These are phyloP conservation scores for Clavispora santaluciae DNA, from an alignment of 805 yeast genomes.

Conservation along the genomic window DNA sequence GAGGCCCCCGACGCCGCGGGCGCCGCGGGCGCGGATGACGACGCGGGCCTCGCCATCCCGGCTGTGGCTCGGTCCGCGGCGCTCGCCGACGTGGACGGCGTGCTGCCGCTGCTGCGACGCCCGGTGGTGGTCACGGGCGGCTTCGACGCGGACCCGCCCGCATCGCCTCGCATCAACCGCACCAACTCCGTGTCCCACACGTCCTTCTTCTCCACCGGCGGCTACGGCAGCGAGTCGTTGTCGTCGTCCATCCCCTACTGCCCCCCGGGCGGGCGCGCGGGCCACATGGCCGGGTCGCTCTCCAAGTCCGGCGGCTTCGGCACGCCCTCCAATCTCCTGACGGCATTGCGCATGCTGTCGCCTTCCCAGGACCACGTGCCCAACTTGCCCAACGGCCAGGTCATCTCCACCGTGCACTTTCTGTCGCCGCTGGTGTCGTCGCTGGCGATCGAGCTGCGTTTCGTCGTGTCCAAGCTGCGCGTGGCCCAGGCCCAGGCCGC, in stretches of 20 bases:
- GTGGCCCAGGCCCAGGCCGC: constrained; percentile 42
- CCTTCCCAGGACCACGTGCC: constrained; percentile 37
- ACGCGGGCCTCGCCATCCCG: not conserved
- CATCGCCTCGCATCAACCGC: constrained; percentile 39
- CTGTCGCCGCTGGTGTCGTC: constrained; percentile 62
- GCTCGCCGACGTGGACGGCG: not conserved
- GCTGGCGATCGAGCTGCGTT: constrained; percentile 74
- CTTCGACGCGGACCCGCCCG: constrained; percentile 9
- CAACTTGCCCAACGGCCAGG: constrained; percentile 51
- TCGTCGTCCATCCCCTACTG: constrained; percentile 65
- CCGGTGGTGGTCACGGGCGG: constrained; percentile 19
- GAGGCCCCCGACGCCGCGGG: constrained; percentile 7
- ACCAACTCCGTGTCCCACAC: constrained; percentile 38
- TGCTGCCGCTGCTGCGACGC: constrained; percentile 1
- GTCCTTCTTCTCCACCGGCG: constrained; percentile 30
- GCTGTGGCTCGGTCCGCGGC: not conserved
- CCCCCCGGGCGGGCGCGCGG: constrained; percentile 57
- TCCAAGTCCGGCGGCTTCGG: constrained; percentile 7
- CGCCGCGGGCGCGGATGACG: constrained; percentile 2
- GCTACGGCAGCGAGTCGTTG: constrained; percentile 38
- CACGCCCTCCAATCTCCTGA: constrained; percentile 9
- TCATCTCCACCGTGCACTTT: constrained; percentile 58
- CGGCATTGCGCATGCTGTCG: constrained; percentile 9
- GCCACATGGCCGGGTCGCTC: constrained; percentile 4
- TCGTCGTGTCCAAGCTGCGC: constrained; percentile 76